Base-by-base conservation (phyloP, 345 rosid genomes). In the Abelmoschus esculentus region DNA sequence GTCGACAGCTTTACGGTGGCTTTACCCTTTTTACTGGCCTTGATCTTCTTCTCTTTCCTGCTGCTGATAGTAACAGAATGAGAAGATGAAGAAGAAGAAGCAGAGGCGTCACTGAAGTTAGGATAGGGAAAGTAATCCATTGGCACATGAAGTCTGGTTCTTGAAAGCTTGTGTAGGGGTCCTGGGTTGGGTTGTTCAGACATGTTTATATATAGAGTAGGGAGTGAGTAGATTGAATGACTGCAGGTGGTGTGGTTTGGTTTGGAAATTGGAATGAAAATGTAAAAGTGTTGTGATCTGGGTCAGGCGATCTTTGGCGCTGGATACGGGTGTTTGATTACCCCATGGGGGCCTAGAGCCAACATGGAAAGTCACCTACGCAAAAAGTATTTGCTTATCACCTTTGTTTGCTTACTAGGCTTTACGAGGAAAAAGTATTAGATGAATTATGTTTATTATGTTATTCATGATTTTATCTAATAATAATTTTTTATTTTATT, bases 1-100 rank as follows among this genome's bases (percentile, higher is more conserved):
- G 89, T 92, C 14, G 98, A 92, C 36, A 92, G 80, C 82, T 71
- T 85, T 50, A 83, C 68, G 3, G 46, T 42, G 46, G 79, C 79
- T 54, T 74, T 74, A 65, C 19, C 72, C 67, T 42, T 69, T 34
- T 61, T 72, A 17, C 72, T 61, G 22, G 72, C 65, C 31, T 55
- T 49, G 54, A 49, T 71, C 72, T 64, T 76, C 70, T 80, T 83
- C 69, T 75, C 69, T 54, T 61, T 67, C 57, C 53, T 65, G 42
- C 67, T 38, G 19, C 10, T 38, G 46, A 49, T 14, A 11, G 52
- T 26, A 12, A 29, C 7, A 2, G 46, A 46, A 14, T 34, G 34
- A n/a, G 3, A 49, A 49, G 54, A 14, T 6, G 3, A 49, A 49
- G 54, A 14, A 0, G 86, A 74, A 60, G 91, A 77, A 3, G 42